Conservation (phyloP, 805 yeast genomes). For the Yarrowia sp. region DNA sequence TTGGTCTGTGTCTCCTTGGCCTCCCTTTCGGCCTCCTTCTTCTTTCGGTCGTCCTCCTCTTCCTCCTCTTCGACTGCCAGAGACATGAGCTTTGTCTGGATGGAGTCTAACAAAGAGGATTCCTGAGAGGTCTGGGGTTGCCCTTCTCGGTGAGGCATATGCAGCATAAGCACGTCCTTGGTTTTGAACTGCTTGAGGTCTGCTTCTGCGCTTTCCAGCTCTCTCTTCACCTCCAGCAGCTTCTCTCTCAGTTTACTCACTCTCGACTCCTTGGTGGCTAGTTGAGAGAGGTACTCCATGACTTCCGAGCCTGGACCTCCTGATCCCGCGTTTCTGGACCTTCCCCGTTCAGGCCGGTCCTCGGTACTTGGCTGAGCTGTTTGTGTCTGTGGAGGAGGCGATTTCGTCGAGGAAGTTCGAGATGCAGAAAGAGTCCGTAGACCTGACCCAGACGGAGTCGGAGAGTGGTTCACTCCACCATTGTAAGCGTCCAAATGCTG, state of each 20-base stretch:
- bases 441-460: slow-evolving; percentile 21
- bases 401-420: slow-evolving; percentile 10
- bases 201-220: slow-evolving; percentile 50
- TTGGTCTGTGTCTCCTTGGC: not conserved
- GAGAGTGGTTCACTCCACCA: slow-evolving; percentile 11
- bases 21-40: not conserved
- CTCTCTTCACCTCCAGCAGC: slow-evolving; percentile 45
- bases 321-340: not conserved
- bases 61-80: slow-evolving; percentile 22
- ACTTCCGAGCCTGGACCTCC: slow-evolving; percentile 30
- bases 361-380: not conserved
- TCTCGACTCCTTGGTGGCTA: slow-evolving; percentile 52
- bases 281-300: slow-evolving; percentile 46
- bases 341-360: slow-evolving; percentile 7
- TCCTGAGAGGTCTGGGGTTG: slow-evolving; percentile 10
- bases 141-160: slow-evolving; percentile 23
- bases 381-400: slow-evolving; percentile 16
- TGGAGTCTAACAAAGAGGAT: slow-evolving; percentile 9
- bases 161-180: slow-evolving; percentile 43
- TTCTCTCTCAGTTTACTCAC: slow-evolving; percentile 51
- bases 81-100: slow-evolving; percentile 27
- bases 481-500: slow-evolving; percentile 9
- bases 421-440: slow-evolving; percentile 24
- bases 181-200: slow-evolving; percentile 48
- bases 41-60: slow-evolving; percentile 5